Evolutionary conservation across 2,329 filamentous ascomycete species (phyloP), one percentile per base, ranked within the genome.

Genomic region (Monilinia laxa): DNA sequence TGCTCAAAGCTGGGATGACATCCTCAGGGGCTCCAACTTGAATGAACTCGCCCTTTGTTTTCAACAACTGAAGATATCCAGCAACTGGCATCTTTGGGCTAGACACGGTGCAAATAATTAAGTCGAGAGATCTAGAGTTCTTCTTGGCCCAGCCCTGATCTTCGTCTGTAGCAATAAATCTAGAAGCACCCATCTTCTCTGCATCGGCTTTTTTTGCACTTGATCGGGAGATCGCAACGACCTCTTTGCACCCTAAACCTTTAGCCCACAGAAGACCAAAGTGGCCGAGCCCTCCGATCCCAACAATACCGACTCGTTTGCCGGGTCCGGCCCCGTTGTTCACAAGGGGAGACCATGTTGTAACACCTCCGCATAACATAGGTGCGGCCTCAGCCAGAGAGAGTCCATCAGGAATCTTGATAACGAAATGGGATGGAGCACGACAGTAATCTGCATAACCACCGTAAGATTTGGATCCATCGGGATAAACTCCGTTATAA

Each of bases 261-360:
- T 83, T 86, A 0, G 89, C 87, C 76, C 85, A 92, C 68, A 90
- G 80, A 25, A 93, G 76, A 0, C 84, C 90, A 70, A 92, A 85
- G 75, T 93, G 90, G 0, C 90, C 90, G 0, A 92, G 78, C 0
- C 90, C 90, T 9, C 90, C 90, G 14, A 93, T 81, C 4, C 90
- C 90, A 7, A 91, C 80, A 62, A 93, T 83, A 0, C 87, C 90
- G 0, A 93, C 88, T 10, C 79, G 81, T 75, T 89, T 90, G 5
- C 18, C 16, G 3, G 57, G 57, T 20, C 64, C 64, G 20, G 64
- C 7, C n/a, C 64, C 64, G 23, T 66, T 66, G 31, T 66, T 47
- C 5, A 66, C 64, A 28, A 66, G 58, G 12, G 64, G 49, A 20
- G 35, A 20, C 57, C 58, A 66, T 18, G 51, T 51, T 35, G 64